phyloP scores from a whole-genome alignment of 2,329 filamentous ascomycete species.

The Colletotrichum karsti region DNA sequence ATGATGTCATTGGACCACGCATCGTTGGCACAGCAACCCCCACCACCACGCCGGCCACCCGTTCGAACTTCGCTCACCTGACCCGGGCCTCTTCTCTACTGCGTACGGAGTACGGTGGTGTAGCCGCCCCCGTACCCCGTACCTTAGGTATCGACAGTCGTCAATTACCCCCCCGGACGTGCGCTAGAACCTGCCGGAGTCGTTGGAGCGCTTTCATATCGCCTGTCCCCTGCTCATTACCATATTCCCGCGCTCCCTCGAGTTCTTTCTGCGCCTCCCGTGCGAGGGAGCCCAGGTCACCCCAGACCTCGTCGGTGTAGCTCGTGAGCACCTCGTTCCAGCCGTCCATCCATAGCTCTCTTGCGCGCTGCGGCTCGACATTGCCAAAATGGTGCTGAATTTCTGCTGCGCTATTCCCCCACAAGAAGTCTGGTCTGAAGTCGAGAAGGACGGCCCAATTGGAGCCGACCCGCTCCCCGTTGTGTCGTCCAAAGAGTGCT shows the following conservation, averaged over 20 bases:
- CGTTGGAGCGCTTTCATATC: slow-evolving; percentile 42
- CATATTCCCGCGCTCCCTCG: slow-evolving; percentile 37
- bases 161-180: slow-evolving; percentile 40
- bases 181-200: slow-evolving; percentile 46
- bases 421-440: slow-evolving; percentile 56
- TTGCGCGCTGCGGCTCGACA: slow-evolving; percentile 46
- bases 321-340: slow-evolving; percentile 64
- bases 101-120: no score
- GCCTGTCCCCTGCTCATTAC: background rate
- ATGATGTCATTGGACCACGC: slow-evolving; percentile 26
- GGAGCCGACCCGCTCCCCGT: background rate
- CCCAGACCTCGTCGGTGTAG: slow-evolving; percentile 76
- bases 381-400: slow-evolving; percentile 46
- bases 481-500: slow-evolving; percentile 35
- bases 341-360: slow-evolving; percentile 58
- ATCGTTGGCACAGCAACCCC: slow-evolving; percentile 27
- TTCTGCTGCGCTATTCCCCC: slow-evolving; percentile 17
- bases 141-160: no score
- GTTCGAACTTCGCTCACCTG: no score
- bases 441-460: slow-evolving; percentile 58
- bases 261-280: slow-evolving; percentile 66
- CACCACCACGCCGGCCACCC: background rate
- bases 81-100: no score
- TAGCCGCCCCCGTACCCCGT: no score
- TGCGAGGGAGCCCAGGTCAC: slow-evolving; percentile 65